phyloP scores from a whole-genome alignment of 371 early-diverging fungal species.

The Encephalitozoon intestinalis region DNA sequence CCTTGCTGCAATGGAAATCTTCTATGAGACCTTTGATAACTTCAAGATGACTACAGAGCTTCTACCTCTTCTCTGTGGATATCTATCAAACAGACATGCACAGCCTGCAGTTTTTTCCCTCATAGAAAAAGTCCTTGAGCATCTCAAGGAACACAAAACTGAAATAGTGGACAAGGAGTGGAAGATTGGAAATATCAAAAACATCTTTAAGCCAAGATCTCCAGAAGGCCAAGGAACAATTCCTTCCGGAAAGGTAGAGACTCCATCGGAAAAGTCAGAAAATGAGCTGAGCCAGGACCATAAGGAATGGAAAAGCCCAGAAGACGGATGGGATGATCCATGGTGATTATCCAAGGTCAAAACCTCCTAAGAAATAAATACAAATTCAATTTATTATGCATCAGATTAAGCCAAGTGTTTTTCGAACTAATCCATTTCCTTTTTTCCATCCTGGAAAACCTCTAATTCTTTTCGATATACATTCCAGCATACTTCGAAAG shows the following conservation, averaged over 20 bases:
- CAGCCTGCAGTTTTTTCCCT: slow-evolving; percentile 38
- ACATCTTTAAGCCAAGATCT: slow-evolving; percentile 19
- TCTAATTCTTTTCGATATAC: neutral
- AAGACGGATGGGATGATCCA: slow-evolving; percentile 23
- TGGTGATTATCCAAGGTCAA: neutral
- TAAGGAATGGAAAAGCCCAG: neutral
- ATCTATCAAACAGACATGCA: slow-evolving; percentile 28
- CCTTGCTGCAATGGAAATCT: slow-evolving; percentile 17
- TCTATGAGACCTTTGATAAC: slow-evolving; percentile 37
- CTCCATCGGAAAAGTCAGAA: neutral
- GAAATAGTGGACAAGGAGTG: slow-evolving; percentile 42
- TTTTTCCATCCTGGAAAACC: no score
- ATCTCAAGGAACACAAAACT: slow-evolving; percentile 36
- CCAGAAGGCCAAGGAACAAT: neutral
- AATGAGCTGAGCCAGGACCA: neutral
- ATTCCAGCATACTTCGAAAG: slow-evolving; percentile 2
- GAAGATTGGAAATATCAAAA: slow-evolving; percentile 23
- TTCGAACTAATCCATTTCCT: no score
- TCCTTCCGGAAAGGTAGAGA: neutral
- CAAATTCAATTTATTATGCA: neutral
- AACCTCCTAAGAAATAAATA: neutral
- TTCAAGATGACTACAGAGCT: slow-evolving; percentile 40
- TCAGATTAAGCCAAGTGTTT: neutral
- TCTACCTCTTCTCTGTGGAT: slow-evolving; percentile 33
- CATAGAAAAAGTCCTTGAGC: slow-evolving; percentile 39